Evolutionary conservation across 345 rosid genomes (phyloP).

Genomic region (Eucalyptus urophylla): DNA sequence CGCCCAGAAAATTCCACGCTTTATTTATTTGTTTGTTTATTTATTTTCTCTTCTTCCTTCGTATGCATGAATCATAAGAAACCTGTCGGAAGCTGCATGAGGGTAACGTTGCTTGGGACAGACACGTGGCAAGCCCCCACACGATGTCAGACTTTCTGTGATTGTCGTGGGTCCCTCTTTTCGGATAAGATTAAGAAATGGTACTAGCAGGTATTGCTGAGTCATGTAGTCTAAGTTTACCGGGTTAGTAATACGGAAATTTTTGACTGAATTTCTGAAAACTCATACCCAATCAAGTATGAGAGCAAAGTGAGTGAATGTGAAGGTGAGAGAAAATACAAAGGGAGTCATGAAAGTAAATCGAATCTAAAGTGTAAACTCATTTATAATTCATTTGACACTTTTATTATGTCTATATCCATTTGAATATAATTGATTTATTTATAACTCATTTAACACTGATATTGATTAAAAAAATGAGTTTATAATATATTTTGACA

Average conservation of each 20-base stretch:
- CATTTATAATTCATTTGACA: no score
- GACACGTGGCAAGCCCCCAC: neutral
- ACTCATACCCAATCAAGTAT: fast-evolving
- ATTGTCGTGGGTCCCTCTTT: neutral
- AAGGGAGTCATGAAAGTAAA: no score
- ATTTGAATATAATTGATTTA: no score
- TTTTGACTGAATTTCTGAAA: no score
- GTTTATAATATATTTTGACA: no score
- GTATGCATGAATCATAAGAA: neutral
- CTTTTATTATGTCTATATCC: no score
- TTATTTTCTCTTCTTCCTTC: neutral
- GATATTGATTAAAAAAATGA: no score
- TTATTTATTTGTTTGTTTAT: no score
- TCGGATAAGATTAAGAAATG: neutral
- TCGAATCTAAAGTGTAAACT: no score
- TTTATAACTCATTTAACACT: no score
- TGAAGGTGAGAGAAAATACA: no score
- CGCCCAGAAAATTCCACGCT: neutral
- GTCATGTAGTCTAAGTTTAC: neutral
- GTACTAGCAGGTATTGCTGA: neutral
- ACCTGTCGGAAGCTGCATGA: neutral
- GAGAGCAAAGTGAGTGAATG: no score
- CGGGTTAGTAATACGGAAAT: neutral
- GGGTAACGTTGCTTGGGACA: neutral
- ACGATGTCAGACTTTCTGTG: neutral